A percentile compares a stretch with the other conserved stretches of the same genome.
Evolutionary conservation across 2,329 filamentous ascomycete genomes (phyloP).

Genomic region (Aphanocladium album): DNA sequence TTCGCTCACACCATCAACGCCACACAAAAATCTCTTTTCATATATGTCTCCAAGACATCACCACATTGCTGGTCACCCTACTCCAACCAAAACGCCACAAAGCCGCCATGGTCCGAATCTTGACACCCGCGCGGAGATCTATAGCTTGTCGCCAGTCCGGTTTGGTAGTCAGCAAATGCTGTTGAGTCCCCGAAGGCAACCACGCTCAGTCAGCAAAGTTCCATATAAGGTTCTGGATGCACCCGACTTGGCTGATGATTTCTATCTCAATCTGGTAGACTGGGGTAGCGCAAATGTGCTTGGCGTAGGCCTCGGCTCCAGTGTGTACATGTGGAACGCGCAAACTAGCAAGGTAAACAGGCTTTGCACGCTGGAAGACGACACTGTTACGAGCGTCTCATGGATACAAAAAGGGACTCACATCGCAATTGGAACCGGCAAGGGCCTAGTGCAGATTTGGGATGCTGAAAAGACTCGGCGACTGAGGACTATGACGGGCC

Average conservation of each 20-base stretch:
- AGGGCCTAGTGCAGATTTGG: constrained; percentile 95
- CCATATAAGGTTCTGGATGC: constrained; percentile 97
- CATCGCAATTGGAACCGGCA: constrained; percentile 89
- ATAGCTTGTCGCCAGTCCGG: constrained; percentile 90
- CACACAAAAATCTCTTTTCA: constrained; percentile 94
- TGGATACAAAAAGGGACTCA: constrained; percentile 99
- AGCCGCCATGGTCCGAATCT: constrained; percentile 83
- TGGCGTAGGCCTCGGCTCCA: constrained; percentile 85
- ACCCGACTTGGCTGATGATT: constrained; percentile 92
- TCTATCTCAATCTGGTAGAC: constrained; percentile 95
- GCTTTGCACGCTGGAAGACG: constrained; percentile 85
- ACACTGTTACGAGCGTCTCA: constrained; percentile 92
- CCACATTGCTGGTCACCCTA: constrained; percentile 73
- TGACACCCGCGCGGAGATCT: constrained; percentile 86
- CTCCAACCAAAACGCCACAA: constrained; percentile 83
- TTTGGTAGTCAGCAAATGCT: constrained; percentile 92
- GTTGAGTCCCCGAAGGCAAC: constrained; percentile 81
- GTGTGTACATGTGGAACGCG: constrained; percentile 98
- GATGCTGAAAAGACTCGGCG: constrained; percentile 83
- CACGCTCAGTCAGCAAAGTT: constrained; percentile 87
- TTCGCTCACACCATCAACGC: constrained; percentile 83
- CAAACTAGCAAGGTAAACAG: constrained; percentile 87
- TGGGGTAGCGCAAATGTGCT: constrained; percentile 95
- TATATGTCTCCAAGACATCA: constrained; percentile 75
- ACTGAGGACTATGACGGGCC: constrained; percentile 92